Base-by-base conservation (phyloP, 202 grass and related monocot genomes). In the Hordeum pubiflorum region DNA sequence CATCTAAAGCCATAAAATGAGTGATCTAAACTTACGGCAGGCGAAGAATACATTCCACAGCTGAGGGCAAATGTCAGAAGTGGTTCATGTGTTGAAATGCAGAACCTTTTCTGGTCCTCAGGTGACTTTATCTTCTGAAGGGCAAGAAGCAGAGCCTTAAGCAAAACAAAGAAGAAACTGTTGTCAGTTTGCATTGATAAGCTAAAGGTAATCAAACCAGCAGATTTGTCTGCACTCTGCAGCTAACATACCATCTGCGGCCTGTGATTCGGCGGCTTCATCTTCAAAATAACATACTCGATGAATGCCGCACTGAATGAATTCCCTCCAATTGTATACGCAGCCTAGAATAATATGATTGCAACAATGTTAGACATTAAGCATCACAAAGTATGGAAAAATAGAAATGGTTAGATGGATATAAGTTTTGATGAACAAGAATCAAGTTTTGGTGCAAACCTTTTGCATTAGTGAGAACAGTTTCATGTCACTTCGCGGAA, bases 401-500 rank as follows among this genome's bases (percentile, higher is more conserved):
- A 9, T 17, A 1, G 5, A 5, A 7, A 38, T 10, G 31, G 1
- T 36, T n/a, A 10, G 24, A 67, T 54, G n/a, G 58, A 1, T 34
- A 43, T 1, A 4, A 62, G 41, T 26, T 58, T 38, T 73, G 72
- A 44, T 58, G 40, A 79, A 26, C 13, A 84, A 31, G 36, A 72
- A 38, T 32, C 24, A 52, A 33, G 21, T 43, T 24, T 74, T 59
- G 5, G 14, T 81, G 43, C 78, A 80, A 88, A 94, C 95, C 95
- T 97, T 97, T 62, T 97, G 95, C 92, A 97, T 97, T 24, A 97
- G 58, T 2, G 90, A 97, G 73, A 94, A 94, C 31, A 94, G 63
- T 85, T 97, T 97, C 79, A 94, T 91, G 43, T 97, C 92, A 59
- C 86, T 94, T 41, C 91, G 75, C 6, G 95, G 95, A 75, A 97